Evolutionary conservation across 306 rosid genomes (phyloP), one percentile per base, ranked within the genome.

Genomic region (Cyclanthera cordifolia): DNA sequence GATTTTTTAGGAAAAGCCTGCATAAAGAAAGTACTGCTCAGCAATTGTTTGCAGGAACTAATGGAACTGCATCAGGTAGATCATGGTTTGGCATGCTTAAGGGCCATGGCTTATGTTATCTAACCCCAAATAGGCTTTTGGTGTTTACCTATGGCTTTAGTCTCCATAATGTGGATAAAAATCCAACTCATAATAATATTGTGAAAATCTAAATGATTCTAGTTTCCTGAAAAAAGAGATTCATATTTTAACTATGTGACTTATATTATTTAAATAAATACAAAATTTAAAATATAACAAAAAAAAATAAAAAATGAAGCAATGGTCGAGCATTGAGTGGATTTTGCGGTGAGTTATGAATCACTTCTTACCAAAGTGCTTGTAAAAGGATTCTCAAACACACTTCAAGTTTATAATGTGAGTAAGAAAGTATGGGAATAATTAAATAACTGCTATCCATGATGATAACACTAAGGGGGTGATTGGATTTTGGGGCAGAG

Each of bases 31-130:
- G 97, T 94, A 71, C 72, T 94, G 79, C 88, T 94, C 51, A 94
- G 99, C 75, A 94, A 90, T 77, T 94, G 99, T 76, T 91, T 94
- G 73, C 99, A 94, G 86, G 97, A 94, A 83, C 75, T 94, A 67
- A 94, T 94, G 99, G 99, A 94, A 84, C 97, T 94, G 75, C 99
- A 94, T 76, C 99, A 94, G 99, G 99, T 94, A 82, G 73, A 69
- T 74, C 67, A 9, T 70, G 49, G 41, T 57, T 53, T 9, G 50
- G 20, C 56, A 28, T 19, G 21, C 49, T 32, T 30, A 47, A 67
- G 9, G n/a, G n/a, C n/a, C n/a, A n/a, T n/a, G n/a, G 30, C 32
- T 19, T 19, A 27, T 65, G 39, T 23, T 59, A 32, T 59, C 66
- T 30, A 32, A 59, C 13, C 13, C 52, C 14, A 10, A 28, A 57